Evolutionary conservation across 345 rosid genomes (phyloP).

Genomic region (Erucastrum elatum): DNA sequence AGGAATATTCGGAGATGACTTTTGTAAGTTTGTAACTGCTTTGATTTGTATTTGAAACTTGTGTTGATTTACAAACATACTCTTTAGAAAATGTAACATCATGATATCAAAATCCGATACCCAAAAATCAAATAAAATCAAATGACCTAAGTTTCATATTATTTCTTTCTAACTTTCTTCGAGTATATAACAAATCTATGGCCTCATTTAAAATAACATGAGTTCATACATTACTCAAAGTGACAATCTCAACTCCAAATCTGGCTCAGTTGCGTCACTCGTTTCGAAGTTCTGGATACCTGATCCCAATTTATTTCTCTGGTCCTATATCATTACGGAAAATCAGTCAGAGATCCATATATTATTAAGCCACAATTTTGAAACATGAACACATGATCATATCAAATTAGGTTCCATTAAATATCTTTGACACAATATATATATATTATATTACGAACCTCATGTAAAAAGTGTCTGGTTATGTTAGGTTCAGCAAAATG

Average conservation of each 20-base stretch:
- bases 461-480: slow-evolving; percentile 64
- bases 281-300: slow-evolving; percentile 67
- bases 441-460: slow-evolving; percentile 45
- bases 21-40: background rate
- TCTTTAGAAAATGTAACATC: background rate
- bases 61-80: slow-evolving; percentile 13
- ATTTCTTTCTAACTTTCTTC: slow-evolving; percentile 18
- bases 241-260: slow-evolving; percentile 88
- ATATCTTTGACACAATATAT: background rate
- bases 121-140: slow-evolving; percentile 23
- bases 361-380: background rate
- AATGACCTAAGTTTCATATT: slow-evolving; percentile 15
- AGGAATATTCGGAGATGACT: slow-evolving; percentile 1
- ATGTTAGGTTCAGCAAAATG: slow-evolving; percentile 57
- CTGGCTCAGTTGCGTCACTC: slow-evolving; percentile 70
- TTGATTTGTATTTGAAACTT: background rate
- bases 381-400: background rate
- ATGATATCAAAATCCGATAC: slow-evolving; percentile 14
- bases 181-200: slow-evolving; percentile 15
- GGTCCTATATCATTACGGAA: slow-evolving; percentile 38
- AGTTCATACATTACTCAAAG: slow-evolving; percentile 39
- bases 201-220: slow-evolving; percentile 3
- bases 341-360: background rate
- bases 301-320: slow-evolving; percentile 58
- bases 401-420: background rate